A percentile compares a stretch with the other conserved stretches of the same genome.
These are phyloP conservation scores for Xylaria sp. DNA, from an alignment of 2,329 filamentous ascomycete genomes.

Conservation along the genomic window DNA sequence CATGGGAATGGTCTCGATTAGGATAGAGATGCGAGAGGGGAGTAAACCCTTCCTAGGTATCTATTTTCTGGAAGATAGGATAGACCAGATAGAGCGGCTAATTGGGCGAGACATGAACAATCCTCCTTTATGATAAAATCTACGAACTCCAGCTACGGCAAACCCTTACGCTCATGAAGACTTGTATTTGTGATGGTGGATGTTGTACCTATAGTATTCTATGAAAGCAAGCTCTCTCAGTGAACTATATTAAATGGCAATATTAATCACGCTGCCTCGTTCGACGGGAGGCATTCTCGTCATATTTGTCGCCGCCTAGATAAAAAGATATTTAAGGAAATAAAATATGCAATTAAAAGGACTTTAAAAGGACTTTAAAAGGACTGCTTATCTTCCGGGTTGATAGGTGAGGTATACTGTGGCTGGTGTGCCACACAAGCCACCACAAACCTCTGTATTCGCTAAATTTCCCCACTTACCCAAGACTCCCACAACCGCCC, in stretches of 20 bases:
- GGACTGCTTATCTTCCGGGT: not conserved
- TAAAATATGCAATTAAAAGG: not conserved
- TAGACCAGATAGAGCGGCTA: slow-evolving; percentile 39
- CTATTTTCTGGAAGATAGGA: slow-evolving; percentile 27
- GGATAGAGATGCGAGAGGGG: slow-evolving; percentile 23
- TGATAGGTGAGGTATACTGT: slow-evolving; percentile 17
- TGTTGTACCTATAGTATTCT: not conserved
- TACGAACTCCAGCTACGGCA: not conserved
- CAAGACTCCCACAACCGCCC: slow-evolving; percentile 38
- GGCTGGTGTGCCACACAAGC: slow-evolving; percentile 33
- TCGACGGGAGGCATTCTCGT: not conserved
- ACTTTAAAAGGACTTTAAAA: too few species aligned
- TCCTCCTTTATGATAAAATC: slow-evolving; percentile 16
- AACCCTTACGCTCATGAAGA: not conserved
- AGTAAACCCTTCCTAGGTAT: slow-evolving; percentile 9
- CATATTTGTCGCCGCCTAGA: too few species aligned
- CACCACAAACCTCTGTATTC: slow-evolving; percentile 38
- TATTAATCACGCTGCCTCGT: not conserved
- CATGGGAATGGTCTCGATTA: slow-evolving; percentile 5
- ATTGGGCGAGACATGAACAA: slow-evolving; percentile 27
- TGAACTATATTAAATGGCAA: not conserved
- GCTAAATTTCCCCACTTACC: slow-evolving; percentile 41
- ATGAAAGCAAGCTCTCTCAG: not conserved
- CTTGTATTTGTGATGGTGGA: not conserved
- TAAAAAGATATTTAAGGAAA: too few species aligned